Percentiles rank a stretch among this genome's conserved stretches.
These are phyloP conservation scores for Xenoacremonium recifei DNA, from an alignment of 2,329 filamentous ascomycete species.

Conservation along the genomic window DNA sequence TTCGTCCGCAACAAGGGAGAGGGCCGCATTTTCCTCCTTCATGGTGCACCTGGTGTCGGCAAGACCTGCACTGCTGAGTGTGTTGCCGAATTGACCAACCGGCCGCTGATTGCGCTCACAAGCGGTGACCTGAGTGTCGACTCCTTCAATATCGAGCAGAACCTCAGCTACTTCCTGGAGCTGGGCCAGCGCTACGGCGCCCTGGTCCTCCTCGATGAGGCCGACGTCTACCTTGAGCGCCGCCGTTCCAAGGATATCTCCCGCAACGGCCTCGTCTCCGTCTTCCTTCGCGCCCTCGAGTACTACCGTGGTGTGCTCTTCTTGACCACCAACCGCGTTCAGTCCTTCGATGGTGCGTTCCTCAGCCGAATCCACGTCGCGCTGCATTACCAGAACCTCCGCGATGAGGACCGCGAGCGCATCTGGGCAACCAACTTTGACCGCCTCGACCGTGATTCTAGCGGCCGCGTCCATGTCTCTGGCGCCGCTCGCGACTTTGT, in stretches of 20 bases:
- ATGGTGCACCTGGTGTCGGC: slow-evolving; percentile 54
- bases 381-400: slow-evolving; percentile 43
- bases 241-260: slow-evolving; percentile 43
- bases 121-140: slow-evolving; percentile 46
- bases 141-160: slow-evolving; percentile 37
- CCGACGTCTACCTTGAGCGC: slow-evolving; percentile 58
- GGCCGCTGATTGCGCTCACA: slow-evolving; percentile 51
- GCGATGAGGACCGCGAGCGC: slow-evolving; percentile 39
- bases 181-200: slow-evolving; percentile 50
- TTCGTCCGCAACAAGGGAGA: slow-evolving; percentile 51
- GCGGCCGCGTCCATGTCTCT: slow-evolving; percentile 35
- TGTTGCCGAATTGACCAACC: slow-evolving; percentile 48
- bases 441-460: slow-evolving; percentile 41
- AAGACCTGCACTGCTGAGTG: slow-evolving; percentile 58
- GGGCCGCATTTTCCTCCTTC: slow-evolving; percentile 49
- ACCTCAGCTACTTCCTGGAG: slow-evolving; percentile 47
- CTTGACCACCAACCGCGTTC: slow-evolving; percentile 50
- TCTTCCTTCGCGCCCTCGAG: slow-evolving; percentile 51
- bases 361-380: slow-evolving; percentile 49
- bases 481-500: slow-evolving; percentile 39
- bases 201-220: slow-evolving; percentile 57
- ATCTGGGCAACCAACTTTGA: slow-evolving; percentile 48
- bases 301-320: slow-evolving; percentile 51
- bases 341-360: slow-evolving; percentile 47
- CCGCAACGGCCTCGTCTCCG: slow-evolving; percentile 47